Evolutionary conservation across 352 stramenopile species (phyloP).

Genomic region (Globisporangium cylindrosporum): DNA sequence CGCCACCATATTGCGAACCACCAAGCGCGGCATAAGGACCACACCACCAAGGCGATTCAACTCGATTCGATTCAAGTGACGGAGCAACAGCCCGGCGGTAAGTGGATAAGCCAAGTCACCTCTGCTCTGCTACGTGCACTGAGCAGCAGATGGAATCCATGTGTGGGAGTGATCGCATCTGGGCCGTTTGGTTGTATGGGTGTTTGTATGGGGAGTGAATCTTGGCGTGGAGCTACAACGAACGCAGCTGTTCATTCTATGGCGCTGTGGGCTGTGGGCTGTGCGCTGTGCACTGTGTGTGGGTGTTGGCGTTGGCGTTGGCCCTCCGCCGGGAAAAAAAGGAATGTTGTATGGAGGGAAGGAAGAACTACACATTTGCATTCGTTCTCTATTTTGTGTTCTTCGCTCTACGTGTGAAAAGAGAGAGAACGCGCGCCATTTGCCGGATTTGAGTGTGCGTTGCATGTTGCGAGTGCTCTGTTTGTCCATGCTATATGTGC

Average conservation of each 20-base stretch:
- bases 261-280: neutral
- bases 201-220: constrained; percentile 26
- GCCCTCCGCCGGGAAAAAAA: constrained; percentile 7
- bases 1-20: constrained; percentile 12
- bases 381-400: neutral
- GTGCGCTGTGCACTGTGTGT: neutral
- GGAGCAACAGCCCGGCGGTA: constrained; percentile 1
- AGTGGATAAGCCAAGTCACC: neutral
- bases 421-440: neutral
- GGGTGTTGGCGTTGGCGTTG: too few species aligned
- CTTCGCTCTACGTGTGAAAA: neutral
- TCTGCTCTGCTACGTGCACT: neutral
- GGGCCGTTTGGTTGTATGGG: constrained; percentile 12
- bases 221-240: constrained; percentile 1
- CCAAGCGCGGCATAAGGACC: constrained; percentile 5
- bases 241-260: constrained; percentile 16
- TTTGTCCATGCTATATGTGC: neutral
- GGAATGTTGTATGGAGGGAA: constrained; percentile 10
- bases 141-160: neutral
- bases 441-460: neutral
- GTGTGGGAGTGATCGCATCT: neutral
- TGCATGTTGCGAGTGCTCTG: constrained; percentile 1
- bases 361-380: neutral
- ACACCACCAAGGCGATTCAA: too few species aligned
- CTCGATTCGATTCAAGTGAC: neutral